phyloP scores from a whole-genome alignment of 1,284 basidiomycete species.

The Neonothopanus nambi region DNA sequence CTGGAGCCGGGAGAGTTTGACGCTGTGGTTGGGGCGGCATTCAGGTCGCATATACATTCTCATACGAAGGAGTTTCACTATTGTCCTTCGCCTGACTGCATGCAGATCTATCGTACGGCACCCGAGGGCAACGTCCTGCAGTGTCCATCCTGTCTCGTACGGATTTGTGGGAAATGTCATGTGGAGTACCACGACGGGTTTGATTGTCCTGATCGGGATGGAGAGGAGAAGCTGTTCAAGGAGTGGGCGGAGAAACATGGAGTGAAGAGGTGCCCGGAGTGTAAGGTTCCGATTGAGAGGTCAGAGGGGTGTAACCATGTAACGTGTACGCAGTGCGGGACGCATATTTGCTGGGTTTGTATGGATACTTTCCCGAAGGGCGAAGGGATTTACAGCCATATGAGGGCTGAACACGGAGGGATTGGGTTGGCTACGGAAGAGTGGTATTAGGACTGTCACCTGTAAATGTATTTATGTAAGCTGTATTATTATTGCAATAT shows the following conservation, averaged over 20 bases:
- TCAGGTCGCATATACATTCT: constrained; percentile 54
- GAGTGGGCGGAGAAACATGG: constrained; percentile 59
- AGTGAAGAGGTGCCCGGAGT: constrained; percentile 71
- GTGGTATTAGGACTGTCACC: no score
- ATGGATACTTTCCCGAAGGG: constrained; percentile 61
- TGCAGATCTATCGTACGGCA: constrained; percentile 62
- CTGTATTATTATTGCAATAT: no score
- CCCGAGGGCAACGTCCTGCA: constrained; percentile 54
- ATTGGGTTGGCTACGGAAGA: constrained; percentile 32
- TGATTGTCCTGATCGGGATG: constrained; percentile 54
- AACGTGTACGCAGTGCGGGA: constrained; percentile 66
- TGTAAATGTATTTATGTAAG: no score
- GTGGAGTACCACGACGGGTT: constrained; percentile 66
- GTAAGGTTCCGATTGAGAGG: constrained; percentile 66
- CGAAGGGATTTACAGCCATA: constrained; percentile 60
- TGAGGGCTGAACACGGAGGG: constrained; percentile 51
- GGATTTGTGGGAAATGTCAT: constrained; percentile 68
- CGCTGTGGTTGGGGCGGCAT: constrained; percentile 54
- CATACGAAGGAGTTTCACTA: constrained; percentile 62
- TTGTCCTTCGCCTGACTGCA: constrained; percentile 75
- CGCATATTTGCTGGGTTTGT: constrained; percentile 79
- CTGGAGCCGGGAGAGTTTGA: constrained; percentile 54
- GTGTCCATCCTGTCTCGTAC: constrained; percentile 68
- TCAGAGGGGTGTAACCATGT: constrained; percentile 77
- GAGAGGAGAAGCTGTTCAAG: constrained; percentile 54